These are phyloP conservation scores for Pogostemon cablin DNA, from an alignment of 257 asterid genomes.

Conservation along the genomic window DNA sequence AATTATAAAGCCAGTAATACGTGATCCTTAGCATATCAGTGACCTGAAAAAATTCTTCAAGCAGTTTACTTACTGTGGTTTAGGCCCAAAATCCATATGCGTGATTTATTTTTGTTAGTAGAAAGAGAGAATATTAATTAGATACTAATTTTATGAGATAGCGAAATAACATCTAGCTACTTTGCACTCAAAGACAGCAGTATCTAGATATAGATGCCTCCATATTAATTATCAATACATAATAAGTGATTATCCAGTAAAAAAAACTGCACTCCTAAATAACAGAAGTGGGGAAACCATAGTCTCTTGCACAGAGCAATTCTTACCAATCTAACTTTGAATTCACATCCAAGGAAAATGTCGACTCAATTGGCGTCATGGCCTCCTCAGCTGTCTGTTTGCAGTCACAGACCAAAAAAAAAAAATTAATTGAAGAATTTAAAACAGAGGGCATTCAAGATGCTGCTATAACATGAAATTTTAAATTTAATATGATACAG, in stretches of 20 bases:
- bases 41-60: neutral
- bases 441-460: slow-evolving; percentile 3
- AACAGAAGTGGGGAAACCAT: slow-evolving; percentile 9
- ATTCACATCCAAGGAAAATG: slow-evolving; percentile 92
- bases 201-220: neutral
- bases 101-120: neutral
- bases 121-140: neutral
- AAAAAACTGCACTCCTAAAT: neutral
- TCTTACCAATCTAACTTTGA: slow-evolving; percentile 95
- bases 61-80: neutral
- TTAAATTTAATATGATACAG: slow-evolving; percentile 1
- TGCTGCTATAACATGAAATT: slow-evolving; percentile 12
- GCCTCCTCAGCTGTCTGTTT: slow-evolving; percentile 98
- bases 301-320: neutral
- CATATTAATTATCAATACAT: neutral
- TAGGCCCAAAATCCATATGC: neutral
- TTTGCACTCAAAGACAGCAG: slow-evolving; percentile 3
- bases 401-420: slow-evolving; percentile 31
- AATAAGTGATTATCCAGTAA: neutral
- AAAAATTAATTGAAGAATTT: slow-evolving; percentile 3
- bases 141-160: neutral
- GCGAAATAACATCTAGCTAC: neutral
- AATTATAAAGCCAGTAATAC: slow-evolving; percentile 14
- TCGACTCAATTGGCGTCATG: slow-evolving; percentile 98
- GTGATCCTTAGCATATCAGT: neutral